A percentile compares a stretch with the other conserved stretches of the same genome.
Conservation (phyloP, 1,284 basidiomycete species). For the Somion occarium region DNA sequence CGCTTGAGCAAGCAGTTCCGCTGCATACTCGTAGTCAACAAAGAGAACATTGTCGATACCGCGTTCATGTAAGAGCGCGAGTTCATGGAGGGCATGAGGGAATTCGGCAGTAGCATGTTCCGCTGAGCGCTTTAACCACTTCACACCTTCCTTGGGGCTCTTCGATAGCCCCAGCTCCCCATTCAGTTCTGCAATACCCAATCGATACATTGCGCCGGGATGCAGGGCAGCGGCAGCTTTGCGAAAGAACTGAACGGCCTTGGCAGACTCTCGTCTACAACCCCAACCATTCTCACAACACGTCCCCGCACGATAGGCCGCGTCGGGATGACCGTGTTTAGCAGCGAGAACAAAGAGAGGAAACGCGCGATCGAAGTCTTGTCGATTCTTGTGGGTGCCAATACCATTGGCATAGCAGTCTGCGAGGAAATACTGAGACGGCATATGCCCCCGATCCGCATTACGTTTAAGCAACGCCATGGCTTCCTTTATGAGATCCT, state of each 20-base stretch:
- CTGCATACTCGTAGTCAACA: conserved; percentile 93
- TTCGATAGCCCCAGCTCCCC: conserved; percentile 88
- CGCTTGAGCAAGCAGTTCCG: conserved; percentile 92
- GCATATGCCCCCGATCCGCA: conserved; percentile 90
- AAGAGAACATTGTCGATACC: conserved; percentile 97
- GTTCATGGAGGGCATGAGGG: conserved; percentile 94
- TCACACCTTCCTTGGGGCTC: conserved; percentile 93
- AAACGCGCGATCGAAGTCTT: conserved; percentile 97
- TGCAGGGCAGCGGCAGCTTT: conserved; percentile 91
- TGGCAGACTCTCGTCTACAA: conserved; percentile 86
- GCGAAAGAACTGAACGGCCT: conserved; percentile 91
- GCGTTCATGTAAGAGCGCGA: conserved; percentile 90
- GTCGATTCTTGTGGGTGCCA: conserved; percentile 81
- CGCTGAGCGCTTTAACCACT: conserved; percentile 96
- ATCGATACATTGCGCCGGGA: conserved; percentile 94
- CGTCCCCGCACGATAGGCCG: conserved; percentile 92
- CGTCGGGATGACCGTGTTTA: conserved; percentile 98
- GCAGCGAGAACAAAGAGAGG: conserved; percentile 95
- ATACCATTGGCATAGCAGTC: conserved; percentile 98
- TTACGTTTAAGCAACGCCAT: conserved; percentile 82
- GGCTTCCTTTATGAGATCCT: conserved; percentile 86
- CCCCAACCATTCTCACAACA: conserved; percentile 99
- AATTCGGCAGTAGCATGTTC: conserved; percentile 94
- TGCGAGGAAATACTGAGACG: conserved; percentile 95
- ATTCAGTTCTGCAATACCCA: conserved; percentile 95